phyloP scores from a whole-genome alignment of 192 early-diverging fungal species.

The Backusella sp. region DNA sequence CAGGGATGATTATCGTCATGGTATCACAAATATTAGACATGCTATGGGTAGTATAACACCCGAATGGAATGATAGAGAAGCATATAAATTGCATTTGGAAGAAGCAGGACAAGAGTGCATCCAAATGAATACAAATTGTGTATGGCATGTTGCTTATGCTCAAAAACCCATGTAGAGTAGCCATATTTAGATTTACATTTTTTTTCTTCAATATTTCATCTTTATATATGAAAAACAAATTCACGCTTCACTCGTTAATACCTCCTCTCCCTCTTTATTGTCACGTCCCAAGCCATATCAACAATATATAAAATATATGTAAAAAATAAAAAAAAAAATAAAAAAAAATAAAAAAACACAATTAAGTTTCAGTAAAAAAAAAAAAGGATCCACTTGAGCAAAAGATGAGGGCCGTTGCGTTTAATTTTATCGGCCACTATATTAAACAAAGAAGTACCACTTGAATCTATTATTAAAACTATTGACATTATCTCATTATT shows the following conservation, averaged over 20 bases:
- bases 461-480: no score
- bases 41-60: background rate
- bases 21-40: background rate
- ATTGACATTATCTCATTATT: no score
- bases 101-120: background rate
- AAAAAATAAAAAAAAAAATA: background rate
- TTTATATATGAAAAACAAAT: background rate
- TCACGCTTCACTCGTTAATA: background rate
- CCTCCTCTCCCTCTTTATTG: background rate
- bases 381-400: background rate
- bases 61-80: background rate
- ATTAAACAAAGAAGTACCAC: no score
- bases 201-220: background rate
- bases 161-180: slow-evolving; percentile 16
- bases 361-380: background rate
- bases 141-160: slow-evolving; percentile 1
- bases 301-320: background rate
- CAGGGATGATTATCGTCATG: slow-evolving; percentile 17
- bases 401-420: no score
- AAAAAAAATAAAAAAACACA: background rate
- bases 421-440: no score
- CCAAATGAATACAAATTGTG: slow-evolving; percentile 2
- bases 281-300: background rate
- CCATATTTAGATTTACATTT: background rate
- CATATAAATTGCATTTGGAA: background rate